Evolutionary conservation across 164 flowering plant genomes (phyloP).

Genomic region (Dillenia suffruticosa): DNA sequence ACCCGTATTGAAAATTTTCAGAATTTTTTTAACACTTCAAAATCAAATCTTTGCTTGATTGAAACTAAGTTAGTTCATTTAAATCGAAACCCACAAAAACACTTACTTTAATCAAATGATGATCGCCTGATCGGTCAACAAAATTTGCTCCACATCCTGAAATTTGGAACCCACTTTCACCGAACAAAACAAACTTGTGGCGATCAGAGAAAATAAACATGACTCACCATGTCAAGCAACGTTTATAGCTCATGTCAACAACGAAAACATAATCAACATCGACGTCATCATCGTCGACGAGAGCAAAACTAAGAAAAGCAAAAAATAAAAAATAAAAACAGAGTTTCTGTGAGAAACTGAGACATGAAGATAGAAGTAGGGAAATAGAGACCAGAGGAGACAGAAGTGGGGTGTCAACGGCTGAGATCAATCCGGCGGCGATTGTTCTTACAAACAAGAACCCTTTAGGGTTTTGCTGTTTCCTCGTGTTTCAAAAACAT

Average conservation of each 20-base stretch:
- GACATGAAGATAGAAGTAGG: background rate
- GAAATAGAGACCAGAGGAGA: slow-evolving; percentile 6
- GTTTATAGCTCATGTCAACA: too few relatives aligned
- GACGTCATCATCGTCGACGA: background rate
- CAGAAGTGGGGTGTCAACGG: slow-evolving; percentile 13
- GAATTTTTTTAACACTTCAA: slow-evolving; percentile 2
- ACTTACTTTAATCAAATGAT: too few relatives aligned
- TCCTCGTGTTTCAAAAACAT: too few relatives aligned
- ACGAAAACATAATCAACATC: background rate
- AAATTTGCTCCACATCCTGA: too few relatives aligned
- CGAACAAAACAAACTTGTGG: too few relatives aligned
- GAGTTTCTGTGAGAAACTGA: background rate
- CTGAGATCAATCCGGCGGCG: slow-evolving; percentile 36
- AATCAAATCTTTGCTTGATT: slow-evolving; percentile 7
- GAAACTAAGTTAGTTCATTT: background rate
- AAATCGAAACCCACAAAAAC: background rate
- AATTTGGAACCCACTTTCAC: too few relatives aligned
- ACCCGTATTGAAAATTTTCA: background rate
- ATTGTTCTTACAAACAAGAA: slow-evolving; percentile 40
- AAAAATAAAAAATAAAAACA: slow-evolving; percentile 3
- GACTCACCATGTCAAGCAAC: too few relatives aligned
- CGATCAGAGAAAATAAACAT: too few relatives aligned
- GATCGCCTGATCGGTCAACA: too few relatives aligned
- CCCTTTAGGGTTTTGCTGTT: slow-evolving; percentile 48
- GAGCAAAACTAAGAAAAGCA: background rate